These are phyloP conservation scores for Stentor roeselii DNA, from an alignment of 73 alveolate genomes.

Conservation along the genomic window DNA sequence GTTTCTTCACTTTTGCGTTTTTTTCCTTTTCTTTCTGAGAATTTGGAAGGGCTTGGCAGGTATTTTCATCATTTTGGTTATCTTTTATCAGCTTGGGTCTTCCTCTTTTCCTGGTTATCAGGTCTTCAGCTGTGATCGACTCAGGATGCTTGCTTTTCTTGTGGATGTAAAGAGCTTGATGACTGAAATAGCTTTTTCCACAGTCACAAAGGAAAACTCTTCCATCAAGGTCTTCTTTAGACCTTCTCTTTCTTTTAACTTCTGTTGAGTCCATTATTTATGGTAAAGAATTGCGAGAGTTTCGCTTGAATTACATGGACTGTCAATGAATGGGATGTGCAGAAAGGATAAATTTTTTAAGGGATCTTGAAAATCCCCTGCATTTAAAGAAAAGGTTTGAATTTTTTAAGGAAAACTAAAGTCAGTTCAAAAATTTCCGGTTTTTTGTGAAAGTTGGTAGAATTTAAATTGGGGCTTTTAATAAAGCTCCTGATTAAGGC, in stretches of 20 bases:
- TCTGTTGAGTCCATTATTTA: background rate
- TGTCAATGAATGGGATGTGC: too few relatives aligned
- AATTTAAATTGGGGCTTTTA: too few relatives aligned
- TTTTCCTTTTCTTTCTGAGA: too few relatives aligned
- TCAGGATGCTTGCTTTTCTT: slow-evolving; percentile 93
- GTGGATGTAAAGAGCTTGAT: slow-evolving; percentile 99
- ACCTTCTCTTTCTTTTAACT: slow-evolving; percentile 33
- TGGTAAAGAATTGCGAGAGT: too few relatives aligned
- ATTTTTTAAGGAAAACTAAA: too few relatives aligned
- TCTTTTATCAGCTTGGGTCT: background rate
- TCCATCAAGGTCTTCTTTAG: slow-evolving; percentile 44
- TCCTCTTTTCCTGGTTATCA: slow-evolving; percentile 17
- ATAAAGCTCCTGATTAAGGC: too few relatives aligned
- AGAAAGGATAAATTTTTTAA: too few relatives aligned
- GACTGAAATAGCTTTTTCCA: slow-evolving; percentile 93
- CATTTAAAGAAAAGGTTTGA: too few relatives aligned
- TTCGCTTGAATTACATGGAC: too few relatives aligned
- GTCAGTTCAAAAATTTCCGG: too few relatives aligned
- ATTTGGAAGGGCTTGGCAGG: background rate
- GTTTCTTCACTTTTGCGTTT: background rate
- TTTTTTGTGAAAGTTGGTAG: too few relatives aligned
- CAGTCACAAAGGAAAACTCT: slow-evolving; percentile 91
- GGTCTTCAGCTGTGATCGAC: slow-evolving; percentile 61
- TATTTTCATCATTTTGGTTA: background rate
- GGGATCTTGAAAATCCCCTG: too few relatives aligned